phyloP scores from a whole-genome alignment of 345 rosid genomes.

The Stellera chamaejasme region DNA sequence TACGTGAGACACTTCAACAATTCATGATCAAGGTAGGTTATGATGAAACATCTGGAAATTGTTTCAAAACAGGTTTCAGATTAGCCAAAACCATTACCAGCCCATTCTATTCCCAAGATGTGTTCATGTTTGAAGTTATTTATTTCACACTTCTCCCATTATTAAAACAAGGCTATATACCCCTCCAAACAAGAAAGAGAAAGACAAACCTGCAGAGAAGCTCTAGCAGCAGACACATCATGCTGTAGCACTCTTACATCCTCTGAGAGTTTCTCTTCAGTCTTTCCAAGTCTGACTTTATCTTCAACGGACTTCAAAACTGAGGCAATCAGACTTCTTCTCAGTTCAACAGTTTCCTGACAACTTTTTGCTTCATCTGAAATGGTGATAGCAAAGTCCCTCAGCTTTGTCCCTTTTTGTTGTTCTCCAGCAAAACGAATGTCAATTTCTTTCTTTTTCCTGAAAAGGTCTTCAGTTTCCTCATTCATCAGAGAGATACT shows the following conservation, averaged over 20 bases:
- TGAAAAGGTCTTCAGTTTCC: constrained; percentile 39
- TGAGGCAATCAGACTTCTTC: constrained; percentile 43
- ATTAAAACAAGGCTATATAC: too few species aligned
- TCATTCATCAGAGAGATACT: constrained; percentile 35
- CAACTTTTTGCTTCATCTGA: constrained; percentile 62
- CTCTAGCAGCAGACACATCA: constrained; percentile 59
- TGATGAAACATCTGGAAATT: too few species aligned
- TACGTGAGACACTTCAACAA: too few species aligned
- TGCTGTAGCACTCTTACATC: constrained; percentile 63
- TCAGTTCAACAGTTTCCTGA: constrained; percentile 39
- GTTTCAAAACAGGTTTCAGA: too few species aligned
- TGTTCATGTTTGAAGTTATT: too few species aligned
- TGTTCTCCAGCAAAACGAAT: constrained; percentile 35
- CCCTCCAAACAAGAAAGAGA: neutral
- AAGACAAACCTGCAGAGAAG: constrained; percentile 48
- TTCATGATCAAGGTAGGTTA: too few species aligned
- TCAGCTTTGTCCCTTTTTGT: constrained; percentile 48
- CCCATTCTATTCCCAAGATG: too few species aligned
- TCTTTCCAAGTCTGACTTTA: constrained; percentile 49
- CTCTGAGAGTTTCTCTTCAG: constrained; percentile 62
- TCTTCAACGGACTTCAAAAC: constrained; percentile 57
- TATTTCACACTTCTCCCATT: too few species aligned
- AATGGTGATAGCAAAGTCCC: constrained; percentile 48
- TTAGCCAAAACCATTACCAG: too few species aligned
- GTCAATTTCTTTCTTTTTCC: constrained; percentile 52